Evolutionary conservation across 2,329 filamentous ascomycete species (phyloP).

Genomic region (Falciphora oryzae): DNA sequence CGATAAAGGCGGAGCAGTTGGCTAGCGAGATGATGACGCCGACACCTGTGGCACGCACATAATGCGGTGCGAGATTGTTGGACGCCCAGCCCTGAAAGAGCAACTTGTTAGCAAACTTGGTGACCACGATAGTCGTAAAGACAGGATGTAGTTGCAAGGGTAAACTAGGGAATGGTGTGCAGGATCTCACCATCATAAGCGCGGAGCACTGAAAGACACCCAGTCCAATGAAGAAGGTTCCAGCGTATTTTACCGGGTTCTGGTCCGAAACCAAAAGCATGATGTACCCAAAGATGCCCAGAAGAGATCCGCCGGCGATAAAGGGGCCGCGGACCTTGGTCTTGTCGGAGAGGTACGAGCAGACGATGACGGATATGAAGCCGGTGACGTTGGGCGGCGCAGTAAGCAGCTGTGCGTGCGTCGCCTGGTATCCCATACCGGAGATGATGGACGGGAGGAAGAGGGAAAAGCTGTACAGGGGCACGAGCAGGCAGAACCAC

Average conservation of each 20-base stretch:
- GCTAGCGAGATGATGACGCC: constrained; percentile 35
- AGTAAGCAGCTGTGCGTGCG: constrained; percentile 31
- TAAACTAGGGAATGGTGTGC: not conserved
- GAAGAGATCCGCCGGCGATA: constrained; percentile 24
- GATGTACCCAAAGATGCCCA: constrained; percentile 29
- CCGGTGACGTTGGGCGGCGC: constrained; percentile 30
- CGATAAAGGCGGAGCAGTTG: constrained; percentile 37
- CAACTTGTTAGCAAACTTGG: not conserved
- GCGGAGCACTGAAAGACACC: constrained; percentile 24
- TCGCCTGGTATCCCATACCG: constrained; percentile 32
- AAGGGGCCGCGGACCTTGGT: constrained; percentile 25
- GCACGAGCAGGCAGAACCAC: constrained; percentile 23
- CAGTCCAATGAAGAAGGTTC: constrained; percentile 27
- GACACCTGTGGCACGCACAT: constrained; percentile 34
- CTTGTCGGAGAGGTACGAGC: constrained; percentile 27
- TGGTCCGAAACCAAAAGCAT: constrained; percentile 27
- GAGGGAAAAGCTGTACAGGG: constrained; percentile 34
- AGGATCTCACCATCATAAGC: constrained; percentile 21
- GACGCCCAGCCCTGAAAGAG: constrained; percentile 28
- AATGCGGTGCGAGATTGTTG: constrained; percentile 38
- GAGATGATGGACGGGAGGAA: constrained; percentile 40
- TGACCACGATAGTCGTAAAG: too few species aligned
- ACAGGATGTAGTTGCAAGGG: not conserved
- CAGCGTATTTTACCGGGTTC: constrained; percentile 28
- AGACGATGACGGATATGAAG: constrained; percentile 27